These are phyloP conservation scores for Myriosclerotinia duriaeana DNA, from an alignment of 2,329 filamentous ascomycete genomes.

Conservation along the genomic window DNA sequence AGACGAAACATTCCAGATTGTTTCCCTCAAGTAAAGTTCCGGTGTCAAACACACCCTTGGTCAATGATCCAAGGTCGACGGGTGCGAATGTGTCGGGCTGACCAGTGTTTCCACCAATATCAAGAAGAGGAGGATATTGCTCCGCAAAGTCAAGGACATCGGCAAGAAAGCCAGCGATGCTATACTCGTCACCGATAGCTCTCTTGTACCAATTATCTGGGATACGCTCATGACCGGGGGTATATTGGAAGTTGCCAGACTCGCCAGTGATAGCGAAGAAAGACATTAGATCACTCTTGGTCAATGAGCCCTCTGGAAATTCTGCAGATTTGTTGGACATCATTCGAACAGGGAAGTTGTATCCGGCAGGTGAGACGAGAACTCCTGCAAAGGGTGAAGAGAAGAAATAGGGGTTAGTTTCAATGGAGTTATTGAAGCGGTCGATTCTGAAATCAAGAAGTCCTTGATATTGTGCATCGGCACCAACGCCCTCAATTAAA, in stretches of 20 bases:
- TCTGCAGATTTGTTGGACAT: constrained; percentile 35
- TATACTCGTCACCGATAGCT: constrained; percentile 40
- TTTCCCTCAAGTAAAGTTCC: constrained; percentile 48
- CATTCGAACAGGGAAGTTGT: constrained; percentile 34
- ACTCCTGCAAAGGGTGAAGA: constrained; percentile 44
- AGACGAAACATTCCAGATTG: constrained; percentile 48
- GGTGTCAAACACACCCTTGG: constrained; percentile 48
- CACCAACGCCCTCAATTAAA: constrained; percentile 13
- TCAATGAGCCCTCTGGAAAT: constrained; percentile 43
- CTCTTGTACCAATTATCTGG: constrained; percentile 23
- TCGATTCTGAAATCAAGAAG: constrained; percentile 12
- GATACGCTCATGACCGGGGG: constrained; percentile 17
- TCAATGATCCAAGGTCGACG: constrained; percentile 46
- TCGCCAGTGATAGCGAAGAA: constrained; percentile 36
- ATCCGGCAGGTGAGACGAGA: constrained; percentile 30
- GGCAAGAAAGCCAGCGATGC: constrained; percentile 40
- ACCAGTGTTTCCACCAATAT: constrained; percentile 55
- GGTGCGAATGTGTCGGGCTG: constrained; percentile 53
- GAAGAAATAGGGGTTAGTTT: constrained; percentile 53
- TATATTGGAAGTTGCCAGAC: constrained; percentile 23
- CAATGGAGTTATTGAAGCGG: constrained; percentile 7
- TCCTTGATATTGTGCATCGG: constrained; percentile 12
- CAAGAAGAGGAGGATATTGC: constrained; percentile 47
- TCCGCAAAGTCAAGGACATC: constrained; percentile 39
- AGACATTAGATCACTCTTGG: constrained; percentile 39